Conservation (phyloP, 192 early-diverging fungal species). For the Coemansia sp. region DNA sequence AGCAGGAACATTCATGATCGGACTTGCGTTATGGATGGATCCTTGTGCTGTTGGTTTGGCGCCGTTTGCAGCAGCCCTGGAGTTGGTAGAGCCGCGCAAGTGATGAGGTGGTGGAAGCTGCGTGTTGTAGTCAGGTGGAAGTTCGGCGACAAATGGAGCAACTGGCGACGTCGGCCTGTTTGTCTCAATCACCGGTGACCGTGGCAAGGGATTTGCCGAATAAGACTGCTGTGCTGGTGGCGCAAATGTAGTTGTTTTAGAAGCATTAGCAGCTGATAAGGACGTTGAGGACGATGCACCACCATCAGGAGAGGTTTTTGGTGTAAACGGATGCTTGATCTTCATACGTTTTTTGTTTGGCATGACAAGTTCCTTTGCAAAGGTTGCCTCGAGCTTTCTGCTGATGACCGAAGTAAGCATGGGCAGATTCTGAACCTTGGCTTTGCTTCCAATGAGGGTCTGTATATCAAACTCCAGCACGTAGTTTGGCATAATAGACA, state of each 20-base stretch:
- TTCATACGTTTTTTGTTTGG: conserved; percentile 47
- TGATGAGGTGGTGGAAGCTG: conserved; percentile 53
- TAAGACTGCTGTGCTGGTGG: background rate
- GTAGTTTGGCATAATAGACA: conserved; percentile 65
- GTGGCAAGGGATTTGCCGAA: background rate
- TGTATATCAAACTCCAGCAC: conserved; percentile 85
- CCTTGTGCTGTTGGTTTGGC: conserved; percentile 3
- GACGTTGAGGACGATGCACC: background rate
- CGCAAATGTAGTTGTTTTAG: background rate
- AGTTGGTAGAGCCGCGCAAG: conserved; percentile 33
- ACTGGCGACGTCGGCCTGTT: conserved; percentile 20
- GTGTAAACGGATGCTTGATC: conserved; percentile 53
- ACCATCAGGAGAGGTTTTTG: conserved; percentile 24
- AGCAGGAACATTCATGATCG: conserved; percentile 27
- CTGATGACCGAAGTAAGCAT: conserved; percentile 88
- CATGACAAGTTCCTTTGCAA: conserved; percentile 50
- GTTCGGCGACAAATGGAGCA: conserved; percentile 23
- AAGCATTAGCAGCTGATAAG: background rate
- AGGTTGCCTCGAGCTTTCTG: conserved; percentile 61
- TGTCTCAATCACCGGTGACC: background rate
- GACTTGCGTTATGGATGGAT: conserved; percentile 16
- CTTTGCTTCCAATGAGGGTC: conserved; percentile 90
- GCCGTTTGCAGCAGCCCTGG: conserved; percentile 20
- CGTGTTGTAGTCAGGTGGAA: conserved; percentile 53
- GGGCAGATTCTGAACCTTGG: conserved; percentile 96